Evolutionary conservation across 169 alveolate genomes (phyloP).

Genomic region (Eimeria praecox): DNA sequence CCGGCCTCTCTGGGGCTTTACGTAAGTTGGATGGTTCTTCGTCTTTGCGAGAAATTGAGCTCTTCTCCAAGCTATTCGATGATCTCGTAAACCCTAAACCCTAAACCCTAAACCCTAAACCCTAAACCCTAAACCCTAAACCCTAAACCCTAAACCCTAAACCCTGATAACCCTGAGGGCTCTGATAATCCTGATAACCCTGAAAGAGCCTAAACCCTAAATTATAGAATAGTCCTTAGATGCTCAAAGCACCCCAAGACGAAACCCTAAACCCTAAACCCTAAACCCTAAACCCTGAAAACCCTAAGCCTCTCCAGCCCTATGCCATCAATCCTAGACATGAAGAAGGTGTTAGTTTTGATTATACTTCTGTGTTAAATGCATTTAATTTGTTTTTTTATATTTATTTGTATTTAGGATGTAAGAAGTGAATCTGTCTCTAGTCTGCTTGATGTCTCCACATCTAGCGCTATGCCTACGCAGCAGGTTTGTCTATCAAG

Average conservation of each 20-base stretch:
- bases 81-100: slow-evolving; percentile 84
- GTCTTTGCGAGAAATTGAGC: slow-evolving; percentile 86
- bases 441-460: slow-evolving; percentile 67
- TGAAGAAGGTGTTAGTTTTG: no score
- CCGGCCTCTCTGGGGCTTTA: slow-evolving; percentile 82
- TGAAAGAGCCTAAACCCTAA: neutral
- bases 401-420: neutral
- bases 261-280: slow-evolving; percentile 34
- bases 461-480: slow-evolving; percentile 66
- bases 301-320: no score
- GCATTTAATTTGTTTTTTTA: neutral
- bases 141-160: no score
- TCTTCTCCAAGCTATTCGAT: slow-evolving; percentile 89
- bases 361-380: neutral
- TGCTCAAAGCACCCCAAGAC: no score
- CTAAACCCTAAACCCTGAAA: slow-evolving; percentile 7
- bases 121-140: no score
- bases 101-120: slow-evolving; percentile 21
- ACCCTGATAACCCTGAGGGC: no score
- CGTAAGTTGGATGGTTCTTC: slow-evolving; percentile 83
- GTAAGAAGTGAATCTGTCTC: slow-evolving; percentile 76
- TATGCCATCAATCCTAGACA: no score
- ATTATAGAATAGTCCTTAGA: no score
- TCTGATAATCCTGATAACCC: no score
- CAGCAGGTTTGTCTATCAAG: slow-evolving; percentile 65